Conservation (phyloP, 2,329 filamentous ascomycete species). For the Tolypocladium album region DNA sequence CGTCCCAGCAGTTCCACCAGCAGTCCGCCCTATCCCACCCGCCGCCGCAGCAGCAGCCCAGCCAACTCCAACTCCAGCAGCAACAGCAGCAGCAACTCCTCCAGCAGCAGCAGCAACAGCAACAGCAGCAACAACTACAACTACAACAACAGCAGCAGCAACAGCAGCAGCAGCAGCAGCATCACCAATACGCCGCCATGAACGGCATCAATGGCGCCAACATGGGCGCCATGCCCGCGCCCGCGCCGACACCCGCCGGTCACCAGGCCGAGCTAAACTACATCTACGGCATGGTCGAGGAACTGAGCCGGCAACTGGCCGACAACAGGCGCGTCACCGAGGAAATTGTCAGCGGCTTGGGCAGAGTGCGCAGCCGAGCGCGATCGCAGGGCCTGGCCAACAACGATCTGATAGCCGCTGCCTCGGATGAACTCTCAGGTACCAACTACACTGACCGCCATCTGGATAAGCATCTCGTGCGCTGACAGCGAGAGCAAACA, state of each 20-base stretch:
- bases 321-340: constrained; percentile 52
- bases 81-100: constrained; percentile 6
- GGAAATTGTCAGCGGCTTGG: constrained; percentile 52
- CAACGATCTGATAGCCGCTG: constrained; percentile 45
- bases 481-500: constrained; percentile 14
- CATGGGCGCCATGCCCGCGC: constrained; percentile 32
- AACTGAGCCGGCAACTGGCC: constrained; percentile 51
- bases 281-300: constrained; percentile 58
- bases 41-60: neutral
- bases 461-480: neutral
- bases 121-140: constrained; percentile 4
- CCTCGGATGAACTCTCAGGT: constrained; percentile 48
- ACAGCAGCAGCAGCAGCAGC: constrained; percentile 3
- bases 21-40: no score
- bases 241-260: constrained; percentile 50
- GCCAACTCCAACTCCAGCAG: constrained; percentile 6
- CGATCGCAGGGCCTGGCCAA: constrained; percentile 41
- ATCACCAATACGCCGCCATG: constrained; percentile 21
- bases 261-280: constrained; percentile 59
- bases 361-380: constrained; percentile 48
- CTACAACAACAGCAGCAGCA: constrained; percentile 8
- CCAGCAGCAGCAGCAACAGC: constrained; percentile 3
- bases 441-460: neutral
- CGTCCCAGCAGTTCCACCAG: neutral
- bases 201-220: constrained; percentile 39